Evolutionary conservation across 2,329 filamentous ascomycete genomes (phyloP).

Genomic region (Tolypocladium tropicale): DNA sequence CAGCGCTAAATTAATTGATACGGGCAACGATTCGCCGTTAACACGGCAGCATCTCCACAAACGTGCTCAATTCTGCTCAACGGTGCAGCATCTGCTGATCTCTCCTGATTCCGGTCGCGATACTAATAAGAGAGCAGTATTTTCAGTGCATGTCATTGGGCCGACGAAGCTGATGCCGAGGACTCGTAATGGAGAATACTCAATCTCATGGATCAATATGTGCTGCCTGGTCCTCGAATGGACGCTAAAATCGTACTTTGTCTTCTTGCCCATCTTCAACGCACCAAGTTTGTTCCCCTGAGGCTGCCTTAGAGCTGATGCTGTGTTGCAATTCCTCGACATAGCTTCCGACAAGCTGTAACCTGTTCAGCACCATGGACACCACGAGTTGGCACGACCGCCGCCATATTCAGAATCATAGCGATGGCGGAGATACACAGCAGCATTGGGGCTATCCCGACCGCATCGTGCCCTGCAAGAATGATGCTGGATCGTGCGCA

Average conservation of each 20-base stretch:
- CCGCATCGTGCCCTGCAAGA: constrained; percentile 33
- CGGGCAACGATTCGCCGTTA: not conserved
- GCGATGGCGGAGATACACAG: constrained; percentile 21
- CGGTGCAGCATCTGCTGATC: not conserved
- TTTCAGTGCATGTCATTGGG: not conserved
- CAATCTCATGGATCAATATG: too few relatives aligned
- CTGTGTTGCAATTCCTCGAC: not conserved
- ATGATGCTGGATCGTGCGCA: constrained; percentile 34
- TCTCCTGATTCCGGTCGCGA: not conserved
- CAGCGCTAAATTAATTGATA: not conserved
- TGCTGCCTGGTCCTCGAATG: too few relatives aligned
- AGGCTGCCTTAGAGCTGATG: not conserved
- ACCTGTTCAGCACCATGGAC: not conserved
- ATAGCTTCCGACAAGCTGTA: not conserved
- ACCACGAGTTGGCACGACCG: constrained; percentile 8
- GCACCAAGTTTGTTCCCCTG: not conserved
- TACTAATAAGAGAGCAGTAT: not conserved
- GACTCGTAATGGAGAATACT: not conserved
- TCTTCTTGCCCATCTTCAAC: not conserved
- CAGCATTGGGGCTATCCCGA: constrained; percentile 38
- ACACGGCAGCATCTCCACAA: constrained; percentile 10
- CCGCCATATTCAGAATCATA: constrained; percentile 33
- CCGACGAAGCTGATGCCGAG: not conserved
- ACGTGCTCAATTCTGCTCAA: constrained; percentile 28
- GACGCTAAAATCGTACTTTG: not conserved